Evolutionary conservation across 176 grass and related monocot genomes (phyloP), one percentile per base, ranked within the genome.

Genomic region (Avena atlantica): DNA sequence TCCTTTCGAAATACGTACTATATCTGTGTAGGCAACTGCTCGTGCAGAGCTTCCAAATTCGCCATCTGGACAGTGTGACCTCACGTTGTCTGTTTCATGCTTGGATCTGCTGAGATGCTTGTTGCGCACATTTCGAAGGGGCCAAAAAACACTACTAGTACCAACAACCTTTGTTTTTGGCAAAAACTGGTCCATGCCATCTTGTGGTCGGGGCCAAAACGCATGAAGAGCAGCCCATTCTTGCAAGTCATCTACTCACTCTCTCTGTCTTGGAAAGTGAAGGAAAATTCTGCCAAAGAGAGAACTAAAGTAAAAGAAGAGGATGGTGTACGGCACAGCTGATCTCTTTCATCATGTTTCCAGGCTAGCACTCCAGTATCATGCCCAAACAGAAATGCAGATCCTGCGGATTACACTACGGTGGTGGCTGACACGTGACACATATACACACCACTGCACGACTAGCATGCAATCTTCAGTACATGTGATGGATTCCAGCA

Each of bases 161-260:
- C 36, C 19, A 52, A 61, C 34, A 86, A n/a, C 21, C 21, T 75
- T 79, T 73, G n/a, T 86, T 78, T 90, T 62, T 83, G n/a, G 44
- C 84, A 37, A 78, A 17, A 83, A 78, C 57, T 57, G 45, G 14
- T 70, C 21, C 23, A 27, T 66, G 48, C 25, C 79, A 49, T 79
- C 65, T 66, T 78, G 21, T 83, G 65, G 34, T 25, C 9, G 2
- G 61, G 15, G 34, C 45, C 77, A 64, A 90, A 86, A 71, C 42
- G 12, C 56, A 5, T 25, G 73, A 78, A 64, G 51, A 70, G 16
- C 45, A 78, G 27, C 72, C 20, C 37, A 53, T 15, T 36, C 58
- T 85, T 44, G 15, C 57, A 25, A 76, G 34, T n/a, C 23, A 50
- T 17, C 13, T 12, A 75, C 37, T 40, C 37, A 3, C 19, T 24